A percentile compares a stretch with the other conserved stretches of the same genome.
phyloP scores from a whole-genome alignment of 495 filamentous ascomycete genomes.

The Penicillium robsamsonii region DNA sequence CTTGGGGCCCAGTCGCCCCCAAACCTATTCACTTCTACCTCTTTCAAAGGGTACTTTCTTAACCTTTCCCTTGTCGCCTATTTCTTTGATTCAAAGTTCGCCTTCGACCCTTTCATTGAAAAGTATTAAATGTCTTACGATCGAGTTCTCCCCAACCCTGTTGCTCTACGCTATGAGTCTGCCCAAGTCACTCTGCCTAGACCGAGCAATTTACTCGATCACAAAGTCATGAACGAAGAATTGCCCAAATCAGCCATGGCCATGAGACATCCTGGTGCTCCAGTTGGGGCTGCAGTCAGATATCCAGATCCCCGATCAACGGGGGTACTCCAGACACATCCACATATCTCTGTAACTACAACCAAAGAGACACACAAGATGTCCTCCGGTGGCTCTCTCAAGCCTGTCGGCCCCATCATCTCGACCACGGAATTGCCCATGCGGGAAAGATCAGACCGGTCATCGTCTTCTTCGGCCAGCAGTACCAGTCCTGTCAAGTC shows the following conservation, averaged over 20 bases:
- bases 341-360: constrained; percentile 29
- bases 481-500: constrained; percentile 39
- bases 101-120: constrained; percentile 21
- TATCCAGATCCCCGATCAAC: constrained; percentile 25
- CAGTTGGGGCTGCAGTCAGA: constrained; percentile 17
- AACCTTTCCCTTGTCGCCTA: constrained; percentile 15
- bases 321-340: constrained; percentile 30
- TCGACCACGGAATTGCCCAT: constrained; percentile 15
- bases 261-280: background rate
- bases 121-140: constrained; percentile 51
- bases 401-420: constrained; percentile 10
- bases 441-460: constrained; percentile 17
- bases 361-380: constrained; percentile 22
- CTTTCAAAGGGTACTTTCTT: constrained; percentile 16
- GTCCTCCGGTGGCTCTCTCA: constrained; percentile 3
- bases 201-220: constrained; percentile 45
- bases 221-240: constrained; percentile 52
- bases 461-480: constrained; percentile 32
- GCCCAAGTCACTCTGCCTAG: constrained; percentile 31
- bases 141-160: constrained; percentile 53
- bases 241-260: constrained; percentile 17
- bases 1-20: constrained; percentile 18
- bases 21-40: constrained; percentile 11
- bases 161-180: constrained; percentile 47
- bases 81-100: constrained; percentile 15